phyloP scores from a whole-genome alignment of 1,284 basidiomycete species.

The Rhizoctonia solani region DNA sequence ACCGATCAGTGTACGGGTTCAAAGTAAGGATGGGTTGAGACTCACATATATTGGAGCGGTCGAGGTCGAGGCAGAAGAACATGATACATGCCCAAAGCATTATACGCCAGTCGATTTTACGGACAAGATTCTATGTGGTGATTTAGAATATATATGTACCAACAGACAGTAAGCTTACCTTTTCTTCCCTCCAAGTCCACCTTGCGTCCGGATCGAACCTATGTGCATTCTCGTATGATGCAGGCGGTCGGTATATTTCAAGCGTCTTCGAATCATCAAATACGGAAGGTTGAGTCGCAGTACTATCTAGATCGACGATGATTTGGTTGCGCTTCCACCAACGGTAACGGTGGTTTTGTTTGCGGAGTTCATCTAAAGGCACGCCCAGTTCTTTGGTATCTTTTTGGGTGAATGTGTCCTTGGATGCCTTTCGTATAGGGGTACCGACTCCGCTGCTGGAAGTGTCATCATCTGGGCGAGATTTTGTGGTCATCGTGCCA shows the following conservation, averaged over 20 bases:
- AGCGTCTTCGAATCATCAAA: constrained; percentile 58
- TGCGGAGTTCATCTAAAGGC: constrained; percentile 1
- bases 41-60: constrained; percentile 44
- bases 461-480: background rate
- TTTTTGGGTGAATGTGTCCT: constrained; percentile 3
- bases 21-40: background rate
- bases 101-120: constrained; percentile 65
- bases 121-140: constrained; percentile 51
- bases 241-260: constrained; percentile 59
- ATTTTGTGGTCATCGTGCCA: background rate
- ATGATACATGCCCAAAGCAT: constrained; percentile 67
- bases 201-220: constrained; percentile 67
- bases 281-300: constrained; percentile 60
- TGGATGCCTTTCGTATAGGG: background rate
- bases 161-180: constrained; percentile 43
- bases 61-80: constrained; percentile 62
- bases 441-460: background rate
- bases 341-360: background rate
- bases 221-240: constrained; percentile 64
- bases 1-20: constrained; percentile 20
- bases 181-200: constrained; percentile 72
- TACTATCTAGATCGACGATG: constrained; percentile 45
- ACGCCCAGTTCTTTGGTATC: constrained; percentile 1
- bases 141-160: constrained; percentile 5
- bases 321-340: constrained; percentile 32